Evolutionary conservation across 306 rosid species (phyloP).

Genomic region (Pyrus betulifolia): DNA sequence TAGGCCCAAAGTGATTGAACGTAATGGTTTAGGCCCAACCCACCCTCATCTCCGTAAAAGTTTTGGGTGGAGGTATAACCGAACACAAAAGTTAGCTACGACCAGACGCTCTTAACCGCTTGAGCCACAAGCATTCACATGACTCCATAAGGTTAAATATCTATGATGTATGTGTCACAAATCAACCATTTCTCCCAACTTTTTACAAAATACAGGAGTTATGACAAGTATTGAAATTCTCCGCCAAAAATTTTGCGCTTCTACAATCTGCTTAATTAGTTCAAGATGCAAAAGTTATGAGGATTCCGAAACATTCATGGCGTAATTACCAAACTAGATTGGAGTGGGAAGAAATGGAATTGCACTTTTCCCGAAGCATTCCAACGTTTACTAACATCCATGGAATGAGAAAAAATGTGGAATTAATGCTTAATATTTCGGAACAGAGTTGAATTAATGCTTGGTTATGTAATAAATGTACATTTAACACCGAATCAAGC

Average conservation of each 20-base stretch:
- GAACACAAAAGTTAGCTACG: no score
- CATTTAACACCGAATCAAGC: neutral
- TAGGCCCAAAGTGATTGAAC: neutral
- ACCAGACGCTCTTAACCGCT: no score
- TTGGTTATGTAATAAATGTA: neutral
- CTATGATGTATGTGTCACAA: neutral
- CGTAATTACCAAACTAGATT: no score
- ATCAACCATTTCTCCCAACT: neutral
- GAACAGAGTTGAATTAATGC: neutral
- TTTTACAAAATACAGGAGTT: neutral
- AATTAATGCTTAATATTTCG: no score
- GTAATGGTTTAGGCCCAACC: neutral
- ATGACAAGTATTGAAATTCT: no score
- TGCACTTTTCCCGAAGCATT: no score
- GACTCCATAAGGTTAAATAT: neutral
- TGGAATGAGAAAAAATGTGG: no score
- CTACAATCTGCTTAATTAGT: neutral
- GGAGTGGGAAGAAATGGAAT: no score
- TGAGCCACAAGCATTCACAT: no score
- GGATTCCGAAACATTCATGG: neutral
- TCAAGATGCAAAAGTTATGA: neutral
- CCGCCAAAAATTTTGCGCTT: neutral
- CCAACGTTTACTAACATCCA: no score
- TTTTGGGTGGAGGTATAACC: neutral
- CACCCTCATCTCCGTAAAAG: neutral